A percentile compares a stretch with the other conserved stretches of the same genome.
Evolutionary conservation across 805 yeast genomes (phyloP).

Genomic region (Kregervanrija fluxuum): DNA sequence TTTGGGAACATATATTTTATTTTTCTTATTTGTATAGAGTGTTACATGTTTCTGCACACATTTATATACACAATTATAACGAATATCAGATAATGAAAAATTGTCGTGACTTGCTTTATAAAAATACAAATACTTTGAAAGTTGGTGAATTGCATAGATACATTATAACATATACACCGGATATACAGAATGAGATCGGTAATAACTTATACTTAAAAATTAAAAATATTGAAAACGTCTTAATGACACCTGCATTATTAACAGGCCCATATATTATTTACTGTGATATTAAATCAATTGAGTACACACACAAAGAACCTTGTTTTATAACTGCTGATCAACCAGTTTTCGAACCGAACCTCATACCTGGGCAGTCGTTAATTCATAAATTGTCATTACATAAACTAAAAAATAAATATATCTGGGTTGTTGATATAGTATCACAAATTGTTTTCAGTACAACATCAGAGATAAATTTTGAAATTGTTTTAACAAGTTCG

Average conservation of each 20-base stretch:
- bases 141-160: slow-evolving; percentile 58
- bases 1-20: no score
- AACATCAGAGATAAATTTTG: slow-evolving; percentile 61
- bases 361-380: slow-evolving; percentile 61
- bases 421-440: slow-evolving; percentile 75
- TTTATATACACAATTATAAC: no score
- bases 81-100: no score
- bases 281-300: slow-evolving; percentile 67
- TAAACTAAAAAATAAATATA: slow-evolving; percentile 47
- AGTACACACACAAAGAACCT: slow-evolving; percentile 46
- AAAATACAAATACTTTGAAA: slow-evolving; percentile 33
- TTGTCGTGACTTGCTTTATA: slow-evolving; percentile 11
- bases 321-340: slow-evolving; percentile 70
- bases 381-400: slow-evolving; percentile 57
- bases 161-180: slow-evolving; percentile 36
- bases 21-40: no score
- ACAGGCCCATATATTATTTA: slow-evolving; percentile 88
- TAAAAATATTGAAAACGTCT: slow-evolving; percentile 62
- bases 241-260: slow-evolving; percentile 74
- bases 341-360: slow-evolving; percentile 65
- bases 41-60: no score
- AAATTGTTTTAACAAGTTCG: slow-evolving; percentile 47
- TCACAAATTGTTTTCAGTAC: slow-evolving; percentile 74
- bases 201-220: slow-evolving; percentile 46
- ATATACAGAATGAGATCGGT: slow-evolving; percentile 5